Conservation (phyloP, 2,329 filamentous ascomycete genomes). For the Fusarium subglutinans region DNA sequence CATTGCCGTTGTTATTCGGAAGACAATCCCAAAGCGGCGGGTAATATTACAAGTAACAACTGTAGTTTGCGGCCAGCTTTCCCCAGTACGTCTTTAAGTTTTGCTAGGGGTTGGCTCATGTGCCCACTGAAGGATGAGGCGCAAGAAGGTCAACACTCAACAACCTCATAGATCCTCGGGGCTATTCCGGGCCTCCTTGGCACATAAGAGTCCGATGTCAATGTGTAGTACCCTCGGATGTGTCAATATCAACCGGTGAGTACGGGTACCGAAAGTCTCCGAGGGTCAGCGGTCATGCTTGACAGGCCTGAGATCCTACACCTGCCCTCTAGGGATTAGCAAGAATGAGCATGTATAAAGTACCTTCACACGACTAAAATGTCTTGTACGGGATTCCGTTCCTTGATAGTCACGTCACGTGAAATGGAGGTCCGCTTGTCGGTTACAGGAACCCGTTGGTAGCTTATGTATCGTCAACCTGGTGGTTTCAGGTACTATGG, state of each 20-base stretch:
- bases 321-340: not conserved
- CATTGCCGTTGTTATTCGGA: not conserved
- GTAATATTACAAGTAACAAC: fast-evolving
- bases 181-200: fast-evolving
- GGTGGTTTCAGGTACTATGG: not conserved
- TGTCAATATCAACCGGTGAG: not conserved
- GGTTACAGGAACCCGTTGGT: no score
- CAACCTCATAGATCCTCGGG: not conserved
- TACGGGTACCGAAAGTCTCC: not conserved
- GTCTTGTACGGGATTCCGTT: not conserved
- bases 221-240: fast-evolving
- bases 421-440: fast-evolving
- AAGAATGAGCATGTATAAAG: fast-evolving
- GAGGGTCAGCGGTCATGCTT: fast-evolving
- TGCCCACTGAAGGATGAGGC: not conserved
- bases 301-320: not conserved
- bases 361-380: fast-evolving
- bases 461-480: no score
- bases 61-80: not conserved
- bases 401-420: fast-evolving
- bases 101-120: not conserved
- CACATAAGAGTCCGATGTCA: fast-evolving
- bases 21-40: not conserved
- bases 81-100: no score
- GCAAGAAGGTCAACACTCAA: not conserved